Conservation (phyloP, 768 basidiomycete genomes). For the Galerina sulciceps region DNA sequence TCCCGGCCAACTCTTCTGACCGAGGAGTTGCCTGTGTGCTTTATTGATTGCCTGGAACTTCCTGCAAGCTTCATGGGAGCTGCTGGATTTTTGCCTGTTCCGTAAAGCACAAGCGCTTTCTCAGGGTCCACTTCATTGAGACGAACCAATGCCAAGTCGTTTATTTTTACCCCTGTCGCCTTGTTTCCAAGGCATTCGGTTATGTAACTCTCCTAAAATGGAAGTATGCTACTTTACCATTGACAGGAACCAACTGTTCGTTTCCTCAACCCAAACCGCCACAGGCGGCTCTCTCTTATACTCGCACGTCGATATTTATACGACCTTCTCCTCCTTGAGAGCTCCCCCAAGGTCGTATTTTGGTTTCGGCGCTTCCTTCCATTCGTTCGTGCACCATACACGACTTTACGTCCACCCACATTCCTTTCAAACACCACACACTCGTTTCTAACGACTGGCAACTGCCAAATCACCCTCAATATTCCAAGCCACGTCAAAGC, state of each 20-base stretch:
- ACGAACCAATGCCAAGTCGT: not conserved
- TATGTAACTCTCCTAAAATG: not conserved
- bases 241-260: not conserved
- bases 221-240: not conserved
- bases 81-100: too few relatives aligned
- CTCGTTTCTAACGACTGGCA: slow-evolving; percentile 7
- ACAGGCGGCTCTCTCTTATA: slow-evolving; percentile 4
- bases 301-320: not conserved
- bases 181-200: not conserved
- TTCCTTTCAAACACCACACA: slow-evolving; percentile 16
- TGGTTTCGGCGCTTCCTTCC: not conserved
- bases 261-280: not conserved
- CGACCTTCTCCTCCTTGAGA: slow-evolving; percentile 7
- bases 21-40: too few relatives aligned
- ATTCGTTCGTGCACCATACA: slow-evolving; percentile 4
- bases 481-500: not conserved
- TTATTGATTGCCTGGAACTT: too few relatives aligned
- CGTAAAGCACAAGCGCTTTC: too few relatives aligned
- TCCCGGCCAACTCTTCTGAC: too few relatives aligned
- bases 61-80: too few relatives aligned
- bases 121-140: too few relatives aligned
- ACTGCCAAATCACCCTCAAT: not conserved
- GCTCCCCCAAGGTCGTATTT: not conserved
- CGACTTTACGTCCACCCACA: slow-evolving; percentile 15
- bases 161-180: not conserved